Base-by-base conservation (phyloP, 805 yeast species). In the Metschnikowia dekortorum region DNA sequence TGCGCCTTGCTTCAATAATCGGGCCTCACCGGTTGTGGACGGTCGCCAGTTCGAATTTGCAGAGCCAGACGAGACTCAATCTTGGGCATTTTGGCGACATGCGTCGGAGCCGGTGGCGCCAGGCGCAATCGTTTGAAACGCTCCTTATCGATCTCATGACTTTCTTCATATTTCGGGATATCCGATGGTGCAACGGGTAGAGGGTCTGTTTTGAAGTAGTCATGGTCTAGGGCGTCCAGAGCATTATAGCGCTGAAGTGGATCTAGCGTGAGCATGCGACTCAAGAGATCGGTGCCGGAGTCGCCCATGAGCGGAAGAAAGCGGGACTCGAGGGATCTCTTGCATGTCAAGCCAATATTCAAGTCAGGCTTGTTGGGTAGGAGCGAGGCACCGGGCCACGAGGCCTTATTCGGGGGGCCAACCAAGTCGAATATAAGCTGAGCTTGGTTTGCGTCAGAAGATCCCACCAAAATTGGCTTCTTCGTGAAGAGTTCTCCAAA, bases 391-490 rank as follows among this genome's bases (percentile, higher is more conserved):
- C 78, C 78, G 1, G 89, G 84, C 85, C 89, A 83, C 33, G 70
- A 71, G 6, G 72, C 74, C 4, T 73, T 71, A 7, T 77, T 66
- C 1, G 98, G 97, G 0, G 89, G 76, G 0, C 99, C 99, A 46
- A 91, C 73, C 31, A 94, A 71, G 60, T 81, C 80, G 65, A 94
- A 94, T 8, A 92, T 85, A 31, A 81, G 74, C 58, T 84, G 84
- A 0, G 94, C 88, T 70, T 94, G 99, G 64, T 92, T 96, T 9
- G 85, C 66, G 64, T 94, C 99, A 0, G 94, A 79, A 40, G 79
- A 73, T 0, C 99, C 99, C 39, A 84, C 90, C 44, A 94, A 66
- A 13, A 94, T 85, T 0, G 99, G 99, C 57, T 79, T 82, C 53
- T 82, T 79, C 32, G 81, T 82, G 68, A 87, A 92, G 62, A 91